phyloP scores from a whole-genome alignment of 805 yeast genomes.

The Pichia insulana region DNA sequence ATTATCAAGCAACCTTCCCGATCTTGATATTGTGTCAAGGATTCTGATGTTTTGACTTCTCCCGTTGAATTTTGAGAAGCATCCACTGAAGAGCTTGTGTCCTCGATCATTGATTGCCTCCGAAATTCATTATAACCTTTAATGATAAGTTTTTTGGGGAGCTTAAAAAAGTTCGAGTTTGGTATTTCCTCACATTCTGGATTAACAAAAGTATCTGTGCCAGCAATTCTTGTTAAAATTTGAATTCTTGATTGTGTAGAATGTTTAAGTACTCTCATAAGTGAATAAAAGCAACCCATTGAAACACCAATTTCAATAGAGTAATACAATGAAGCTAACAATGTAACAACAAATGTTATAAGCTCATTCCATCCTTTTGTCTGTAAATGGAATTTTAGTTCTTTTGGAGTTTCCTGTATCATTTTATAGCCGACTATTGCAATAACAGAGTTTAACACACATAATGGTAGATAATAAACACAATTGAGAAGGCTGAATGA shows the following conservation, averaged over 20 bases:
- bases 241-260: conserved; percentile 80
- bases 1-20: conserved; percentile 71
- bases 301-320: conserved; percentile 88
- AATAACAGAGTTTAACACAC: conserved; percentile 73
- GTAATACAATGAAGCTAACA: conserved; percentile 53
- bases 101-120: conserved; percentile 11
- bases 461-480: conserved; percentile 67
- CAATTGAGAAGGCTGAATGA: conserved; percentile 50
- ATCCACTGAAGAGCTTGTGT: neutral
- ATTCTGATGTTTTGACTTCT: neutral
- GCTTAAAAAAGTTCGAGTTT: conserved; percentile 7
- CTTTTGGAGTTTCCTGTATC: conserved; percentile 78
- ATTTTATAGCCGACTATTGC: conserved; percentile 69
- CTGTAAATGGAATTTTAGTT: conserved; percentile 60
- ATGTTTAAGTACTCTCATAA: conserved; percentile 70
- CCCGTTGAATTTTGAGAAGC: neutral
- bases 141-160: conserved; percentile 16
- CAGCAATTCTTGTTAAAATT: conserved; percentile 62
- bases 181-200: conserved; percentile 45
- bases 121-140: conserved; percentile 23
- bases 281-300: conserved; percentile 75
- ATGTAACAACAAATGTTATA: conserved; percentile 55
- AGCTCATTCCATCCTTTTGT: conserved; percentile 75
- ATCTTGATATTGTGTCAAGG: conserved; percentile 29
- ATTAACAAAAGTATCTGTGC: conserved; percentile 54